Evolutionary conservation across 768 basidiomycete genomes (phyloP), one percentile per base, ranked within the genome.

Genomic region (Gymnopilus junonius): DNA sequence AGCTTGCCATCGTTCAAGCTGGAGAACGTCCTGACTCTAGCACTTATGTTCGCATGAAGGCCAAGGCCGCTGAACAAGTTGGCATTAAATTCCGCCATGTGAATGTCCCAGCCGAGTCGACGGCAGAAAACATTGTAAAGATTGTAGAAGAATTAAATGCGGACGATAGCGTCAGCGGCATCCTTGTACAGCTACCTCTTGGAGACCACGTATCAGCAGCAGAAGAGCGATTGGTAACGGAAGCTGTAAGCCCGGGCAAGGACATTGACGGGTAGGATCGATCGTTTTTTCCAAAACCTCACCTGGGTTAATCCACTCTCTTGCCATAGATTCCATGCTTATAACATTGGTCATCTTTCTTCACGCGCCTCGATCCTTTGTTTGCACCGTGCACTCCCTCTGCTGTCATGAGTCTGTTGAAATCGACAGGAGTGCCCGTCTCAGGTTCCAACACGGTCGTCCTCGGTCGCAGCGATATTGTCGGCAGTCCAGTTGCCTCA

Each of bases 41-140:
- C 20, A 89, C 90, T 42, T 99, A 99, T 77, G 90, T 99, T 67
- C 94, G 94, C 71, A 99, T 99, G 97, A 99, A 99, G 79, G 83
- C 87, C 43, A 98, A 96, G 76, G 97, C 97, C 11, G 93, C 95
- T 11, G 88, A 94, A 69, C 94, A 99, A 78, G 90, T 93, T 67
- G 96, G 97, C 62, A 93, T 99, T 79, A 86, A 83, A 62, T 91
- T 92, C 76, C 87, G 88, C 57, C 94, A 98, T 73, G 80, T 99
- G 73, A 80, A 80, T 55, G 75, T 95, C 17, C 83, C 90, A n/a
- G 86, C 82, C 43, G 86, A 87, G 50, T 81, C 87, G n/a, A 79
- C 84, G 46, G 87, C 92, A 62, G 87, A 91, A 42, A 86, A 93
- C 60, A 83, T 98, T 63, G 86, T 97, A 53, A 82, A 85, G 8